Base-by-base conservation (phyloP, 2,329 filamentous ascomycete genomes). In the Diplodia corticola region DNA sequence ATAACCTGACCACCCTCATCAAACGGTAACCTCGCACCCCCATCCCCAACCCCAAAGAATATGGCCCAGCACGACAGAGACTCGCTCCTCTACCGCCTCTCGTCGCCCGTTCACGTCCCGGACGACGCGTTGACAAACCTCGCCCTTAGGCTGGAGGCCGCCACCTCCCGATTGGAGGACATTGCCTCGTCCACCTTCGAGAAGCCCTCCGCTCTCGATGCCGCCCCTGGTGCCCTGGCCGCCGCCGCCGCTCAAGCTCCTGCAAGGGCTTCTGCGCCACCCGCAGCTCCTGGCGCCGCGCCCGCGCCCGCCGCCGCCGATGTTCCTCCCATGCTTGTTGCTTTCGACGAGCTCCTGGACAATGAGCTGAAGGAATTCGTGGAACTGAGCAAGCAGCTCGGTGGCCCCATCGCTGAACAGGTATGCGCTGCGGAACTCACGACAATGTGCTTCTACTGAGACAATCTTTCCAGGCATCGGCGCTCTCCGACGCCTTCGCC, bases 1-100 rank as follows among this genome's bases (percentile, higher is more conserved):
- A 98, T 81, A 98, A 97, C 78, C 83, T 99, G 69, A 96, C 93
- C 40, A 99, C 95, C 64, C 87, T 99, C 75, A 97, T 99, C 83
- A 99, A 99, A 86, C 89, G 95, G 95, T 98, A 86, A 73, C 87
- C 81, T 65, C 68, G 28, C 53, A 33, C n/a, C 48, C 59, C 35
- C 63, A 46, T 10, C 68, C 69, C 55, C 70, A 48, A 67, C 69
- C 55, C 70, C 50, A 67, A 33, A 63, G n/a, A n/a, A n/a, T n/a
- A 71, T 71, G 68, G 57, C 68, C 59, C 64, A 66, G 53, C 50
- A 26, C 46, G 63, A 40, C 61, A 59, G 68, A 64, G 51, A 67
- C 60, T 59, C 68, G 51, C 67, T 71, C 37, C 69, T 69, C 65
- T 68, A 64, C 57, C 68, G 66, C 60, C 67, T 65, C 63, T 65